Percentiles rank a stretch among this genome's conserved stretches.
Conservation (phyloP, 176 grass and related monocot genomes). For the Aegilops bicornis region DNA sequence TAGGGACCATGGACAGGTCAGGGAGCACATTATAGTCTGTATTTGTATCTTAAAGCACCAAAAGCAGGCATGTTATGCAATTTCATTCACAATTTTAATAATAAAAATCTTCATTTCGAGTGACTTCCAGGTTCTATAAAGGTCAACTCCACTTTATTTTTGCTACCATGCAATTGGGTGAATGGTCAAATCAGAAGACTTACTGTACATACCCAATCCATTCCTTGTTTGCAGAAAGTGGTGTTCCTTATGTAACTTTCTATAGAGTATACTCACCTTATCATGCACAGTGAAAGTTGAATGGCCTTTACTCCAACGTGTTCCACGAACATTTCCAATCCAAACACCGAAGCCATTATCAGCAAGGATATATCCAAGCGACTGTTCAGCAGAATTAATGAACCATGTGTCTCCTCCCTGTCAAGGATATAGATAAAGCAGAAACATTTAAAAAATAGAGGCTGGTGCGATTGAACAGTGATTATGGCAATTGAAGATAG, state of each 20-base stretch:
- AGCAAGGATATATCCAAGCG: constrained; percentile 89
- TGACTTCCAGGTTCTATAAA: background rate
- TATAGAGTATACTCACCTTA: constrained; percentile 54
- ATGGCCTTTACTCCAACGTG: constrained; percentile 81
- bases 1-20: constrained; percentile 3
- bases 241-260: background rate
- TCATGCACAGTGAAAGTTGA: constrained; percentile 69
- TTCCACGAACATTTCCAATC: constrained; percentile 89
- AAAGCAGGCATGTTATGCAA: background rate
- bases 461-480: background rate
- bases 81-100: constrained; percentile 13
- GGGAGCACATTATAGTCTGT: constrained; percentile 10
- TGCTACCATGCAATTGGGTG: background rate
- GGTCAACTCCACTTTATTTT: background rate
- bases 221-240: background rate
- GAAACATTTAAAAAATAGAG: background rate
- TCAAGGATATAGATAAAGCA: constrained; percentile 19
- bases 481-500: background rate
- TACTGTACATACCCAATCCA: background rate
- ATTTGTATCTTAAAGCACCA: constrained; percentile 16
- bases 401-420: constrained; percentile 98
- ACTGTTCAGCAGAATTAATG: constrained; percentile 67
- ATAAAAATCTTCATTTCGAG: background rate
- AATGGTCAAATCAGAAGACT: background rate
- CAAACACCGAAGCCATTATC: constrained; percentile 99